Base-by-base conservation (phyloP, 495 filamentous ascomycete genomes). In the Trichocladium antarcticum region DNA sequence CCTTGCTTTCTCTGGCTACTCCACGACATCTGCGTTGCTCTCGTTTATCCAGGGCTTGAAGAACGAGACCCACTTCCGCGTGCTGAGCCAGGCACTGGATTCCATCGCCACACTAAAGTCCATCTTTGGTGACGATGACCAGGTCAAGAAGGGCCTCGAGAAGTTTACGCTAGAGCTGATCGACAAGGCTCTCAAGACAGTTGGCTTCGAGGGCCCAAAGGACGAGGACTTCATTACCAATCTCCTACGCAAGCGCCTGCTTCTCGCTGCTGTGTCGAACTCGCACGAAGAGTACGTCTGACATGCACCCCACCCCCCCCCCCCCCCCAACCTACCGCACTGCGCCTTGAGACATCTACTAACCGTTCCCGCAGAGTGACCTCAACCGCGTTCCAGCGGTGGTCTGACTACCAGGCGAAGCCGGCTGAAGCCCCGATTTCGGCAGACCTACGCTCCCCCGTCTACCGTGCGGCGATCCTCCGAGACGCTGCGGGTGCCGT, bases 1-100 rank as follows among this genome's bases (percentile, higher is more conserved):
- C 35, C 78, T 95, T 54, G 89, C 93, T 16, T 75, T 90, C 45
- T 83, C 92, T 47, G 92, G 92, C 11, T 75, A 90, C 58, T 80
- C 84, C 44, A 83, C 78, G 1, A 93, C 89, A 0, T 74, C 84
- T 11, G 83, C 85, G 8, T 64, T 98, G 10, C 68, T 98, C 42
- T 76, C 81, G 6, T 84, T 98, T 39, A 55, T 95, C 42, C 79
- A 90, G 57, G 83, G 82, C 20, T 85, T 96, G 64, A 73, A 81
- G 57, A 72, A 74, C n/a, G 92, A 98, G 65, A 70, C 70, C 8
- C 86, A 85, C 58, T 87, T 87, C 59, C 76, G 92, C 42, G 89
- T 95, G n/a, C 90, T 93, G 82, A 78, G 77, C 42, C 85, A 93
- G 57, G 75, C 95, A 39, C 74, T 85, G 14, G 77, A 77, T 21